A percentile compares a stretch with the other conserved stretches of the same genome.
These are phyloP conservation scores for Tetrastigma voinierianum DNA, from an alignment of 164 flowering plant genomes.

Conservation along the genomic window DNA sequence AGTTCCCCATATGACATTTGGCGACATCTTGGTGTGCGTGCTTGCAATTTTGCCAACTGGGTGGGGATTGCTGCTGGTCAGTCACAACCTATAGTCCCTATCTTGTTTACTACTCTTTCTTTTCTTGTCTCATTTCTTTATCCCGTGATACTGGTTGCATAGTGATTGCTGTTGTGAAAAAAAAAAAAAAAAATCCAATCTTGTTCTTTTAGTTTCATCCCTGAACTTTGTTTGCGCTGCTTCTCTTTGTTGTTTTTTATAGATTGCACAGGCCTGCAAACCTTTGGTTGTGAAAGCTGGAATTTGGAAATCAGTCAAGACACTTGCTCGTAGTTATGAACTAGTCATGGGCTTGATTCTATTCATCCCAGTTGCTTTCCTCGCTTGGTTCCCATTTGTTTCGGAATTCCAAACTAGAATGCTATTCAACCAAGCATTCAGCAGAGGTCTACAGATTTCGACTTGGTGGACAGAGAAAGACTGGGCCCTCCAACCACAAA, in stretches of 20 bases:
- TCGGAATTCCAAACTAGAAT: conserved; percentile 64
- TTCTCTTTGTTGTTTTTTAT: not conserved
- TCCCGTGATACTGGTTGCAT: not conserved
- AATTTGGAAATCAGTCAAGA: conserved; percentile 49
- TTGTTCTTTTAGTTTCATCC: no score
- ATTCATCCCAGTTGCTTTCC: conserved; percentile 58
- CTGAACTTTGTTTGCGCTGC: not conserved
- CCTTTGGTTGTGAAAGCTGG: conserved; percentile 33
- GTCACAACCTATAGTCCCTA: conserved; percentile 6
- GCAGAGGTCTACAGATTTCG: conserved; percentile 58
- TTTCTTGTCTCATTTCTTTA: not conserved
- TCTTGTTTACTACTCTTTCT: not conserved
- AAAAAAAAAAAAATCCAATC: no score
- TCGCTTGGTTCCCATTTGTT: conserved; percentile 69
- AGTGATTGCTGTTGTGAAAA: not conserved
- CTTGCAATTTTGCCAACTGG: conserved; percentile 70
- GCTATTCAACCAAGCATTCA: conserved; percentile 67
- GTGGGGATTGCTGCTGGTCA: conserved; percentile 61
- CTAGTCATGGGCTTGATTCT: conserved; percentile 47
- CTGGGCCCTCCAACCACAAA: conserved; percentile 38
- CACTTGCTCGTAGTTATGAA: conserved; percentile 61
- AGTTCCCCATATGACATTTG: conserved; percentile 36
- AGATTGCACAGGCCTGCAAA: conserved; percentile 60
- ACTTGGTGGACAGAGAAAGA: conserved; percentile 58
- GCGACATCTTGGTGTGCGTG: conserved; percentile 44